Conservation (phyloP, 148 eudicot genomes). For the Cornus controversa region DNA sequence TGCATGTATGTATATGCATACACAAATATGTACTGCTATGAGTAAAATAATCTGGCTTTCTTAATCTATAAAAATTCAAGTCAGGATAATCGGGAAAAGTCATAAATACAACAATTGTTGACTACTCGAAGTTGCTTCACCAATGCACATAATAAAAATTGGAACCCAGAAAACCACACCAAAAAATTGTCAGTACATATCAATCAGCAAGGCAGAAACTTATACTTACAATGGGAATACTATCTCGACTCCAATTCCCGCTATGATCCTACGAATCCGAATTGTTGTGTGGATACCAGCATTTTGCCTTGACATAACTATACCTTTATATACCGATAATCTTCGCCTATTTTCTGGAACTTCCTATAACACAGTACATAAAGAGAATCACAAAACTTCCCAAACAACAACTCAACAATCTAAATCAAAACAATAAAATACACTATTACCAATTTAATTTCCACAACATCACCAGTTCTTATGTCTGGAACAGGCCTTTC, state of each 20-base stretch:
- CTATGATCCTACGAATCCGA: constrained; percentile 77
- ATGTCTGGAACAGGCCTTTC: constrained; percentile 69
- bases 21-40: not conserved
- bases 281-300: constrained; percentile 96
- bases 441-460: constrained; percentile 68
- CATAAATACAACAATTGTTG: not conserved
- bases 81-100: not conserved
- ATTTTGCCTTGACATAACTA: constrained; percentile 84
- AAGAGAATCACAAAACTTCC: constrained; percentile 6
- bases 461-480: constrained; percentile 80
- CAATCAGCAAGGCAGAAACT: not conserved
- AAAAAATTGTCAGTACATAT: not conserved
- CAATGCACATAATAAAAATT: not conserved
- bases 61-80: not conserved
- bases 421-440: constrained; percentile 1
- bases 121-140: not conserved
- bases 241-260: constrained; percentile 93
- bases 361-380: constrained; percentile 49
- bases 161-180: not conserved
- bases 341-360: constrained; percentile 74
- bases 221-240: constrained; percentile 91
- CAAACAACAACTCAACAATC: not conserved
- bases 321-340: constrained; percentile 84
- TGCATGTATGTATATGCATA: not conserved
- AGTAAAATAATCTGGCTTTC: not conserved